A percentile compares a stretch with the other conserved stretches of the same genome.
Evolutionary conservation across 2,329 filamentous ascomycete genomes (phyloP).

Genomic region (Cercospora janseana): DNA sequence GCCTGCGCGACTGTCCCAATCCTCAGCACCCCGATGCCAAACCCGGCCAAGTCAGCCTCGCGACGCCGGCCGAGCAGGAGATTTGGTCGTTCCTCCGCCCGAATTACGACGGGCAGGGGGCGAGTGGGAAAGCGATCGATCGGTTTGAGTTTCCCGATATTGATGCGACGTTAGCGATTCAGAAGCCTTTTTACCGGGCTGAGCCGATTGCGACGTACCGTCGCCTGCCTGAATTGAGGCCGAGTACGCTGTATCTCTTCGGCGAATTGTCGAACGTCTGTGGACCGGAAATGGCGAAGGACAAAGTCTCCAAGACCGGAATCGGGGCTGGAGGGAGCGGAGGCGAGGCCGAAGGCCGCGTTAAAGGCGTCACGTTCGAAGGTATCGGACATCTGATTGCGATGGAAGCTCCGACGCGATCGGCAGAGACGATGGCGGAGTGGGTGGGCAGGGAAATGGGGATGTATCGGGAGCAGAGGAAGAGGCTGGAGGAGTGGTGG

Average conservation of each 20-base stretch:
- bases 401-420: conserved; percentile 60
- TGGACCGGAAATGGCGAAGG: conserved; percentile 46
- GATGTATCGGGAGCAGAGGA: conserved; percentile 22
- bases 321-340: conserved; percentile 66
- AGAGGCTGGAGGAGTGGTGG: conserved; percentile 17
- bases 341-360: conserved; percentile 60
- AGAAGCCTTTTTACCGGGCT: conserved; percentile 63
- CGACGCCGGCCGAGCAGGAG: conserved; percentile 84
- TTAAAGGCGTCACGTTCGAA: conserved; percentile 63
- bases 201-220: conserved; percentile 59
- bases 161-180: conserved; percentile 31
- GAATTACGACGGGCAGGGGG: conserved; percentile 43
- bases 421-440: conserved; percentile 15
- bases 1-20: conserved; percentile 70
- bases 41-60: conserved; percentile 61
- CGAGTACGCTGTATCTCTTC: conserved; percentile 67
- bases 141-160: conserved; percentile 47
- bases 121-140: conserved; percentile 31
- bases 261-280: conserved; percentile 61
- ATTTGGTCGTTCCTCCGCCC: conserved; percentile 73
- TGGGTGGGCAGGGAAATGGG: conserved; percentile 16
- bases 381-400: conserved; percentile 75
- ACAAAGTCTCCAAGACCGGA: conserved; percentile 64
- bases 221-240: conserved; percentile 60
- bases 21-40: conserved; percentile 44